Conservation (phyloP, 345 rosid species). For the Salix arbutifolia region DNA sequence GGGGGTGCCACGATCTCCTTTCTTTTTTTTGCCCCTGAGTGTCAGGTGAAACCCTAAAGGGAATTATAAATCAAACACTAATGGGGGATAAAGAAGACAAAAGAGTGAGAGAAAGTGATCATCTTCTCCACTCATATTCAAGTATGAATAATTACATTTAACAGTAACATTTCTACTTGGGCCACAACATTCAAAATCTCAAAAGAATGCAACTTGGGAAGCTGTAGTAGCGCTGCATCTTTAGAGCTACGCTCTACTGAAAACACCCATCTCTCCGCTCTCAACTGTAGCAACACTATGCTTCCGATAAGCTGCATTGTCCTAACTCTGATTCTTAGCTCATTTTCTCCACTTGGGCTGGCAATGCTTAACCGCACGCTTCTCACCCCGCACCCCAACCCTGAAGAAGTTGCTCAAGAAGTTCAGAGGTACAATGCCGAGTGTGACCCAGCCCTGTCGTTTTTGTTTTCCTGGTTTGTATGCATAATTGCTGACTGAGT, state of each 20-base stretch:
- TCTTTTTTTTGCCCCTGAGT: background rate
- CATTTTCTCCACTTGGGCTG: slow-evolving; percentile 26
- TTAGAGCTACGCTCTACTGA: background rate
- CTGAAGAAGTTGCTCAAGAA: slow-evolving; percentile 69
- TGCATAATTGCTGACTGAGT: background rate
- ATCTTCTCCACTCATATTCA: background rate
- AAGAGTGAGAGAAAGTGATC: background rate
- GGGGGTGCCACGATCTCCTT: background rate
- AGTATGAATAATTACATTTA: slow-evolving; percentile 3
- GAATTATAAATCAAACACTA: background rate
- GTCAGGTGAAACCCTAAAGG: slow-evolving; percentile 4
- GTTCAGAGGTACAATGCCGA: slow-evolving; percentile 57
- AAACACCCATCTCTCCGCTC: background rate
- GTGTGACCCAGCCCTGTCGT: background rate
- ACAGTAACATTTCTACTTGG: background rate
- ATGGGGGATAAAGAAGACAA: background rate
- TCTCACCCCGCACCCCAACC: slow-evolving; percentile 64
- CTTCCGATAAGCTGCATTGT: slow-evolving; percentile 15
- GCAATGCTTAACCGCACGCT: slow-evolving; percentile 56
- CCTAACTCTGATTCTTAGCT: slow-evolving; percentile 31
- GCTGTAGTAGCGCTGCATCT: background rate
- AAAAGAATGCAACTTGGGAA: too few relatives aligned
- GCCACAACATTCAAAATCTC: background rate
- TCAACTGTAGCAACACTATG: slow-evolving; percentile 5
- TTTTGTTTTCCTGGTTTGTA: background rate